Base-by-base conservation (phyloP, 805 yeast species). In the Starmerella gropengiesseri region DNA sequence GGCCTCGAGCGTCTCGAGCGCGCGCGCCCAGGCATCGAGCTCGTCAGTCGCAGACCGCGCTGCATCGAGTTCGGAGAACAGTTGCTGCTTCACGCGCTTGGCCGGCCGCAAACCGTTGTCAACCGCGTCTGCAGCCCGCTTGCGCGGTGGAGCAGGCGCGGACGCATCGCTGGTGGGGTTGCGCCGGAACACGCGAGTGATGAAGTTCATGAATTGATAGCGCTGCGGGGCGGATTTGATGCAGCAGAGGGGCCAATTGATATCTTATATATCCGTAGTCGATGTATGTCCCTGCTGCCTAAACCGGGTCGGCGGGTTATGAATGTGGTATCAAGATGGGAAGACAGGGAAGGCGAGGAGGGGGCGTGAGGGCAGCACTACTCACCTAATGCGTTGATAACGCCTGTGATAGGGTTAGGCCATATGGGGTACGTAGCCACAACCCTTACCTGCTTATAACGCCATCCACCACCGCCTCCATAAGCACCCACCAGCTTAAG, bases 401-500 rank as follows among this genome's bases (percentile, higher is more conserved):
- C 37, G 16, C 27, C n/a, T n/a, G 18, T 21, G 12, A 22, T 34
- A 13, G 3, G 37, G 37, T 21, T 12, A 34, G 37, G 37, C 29
- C 35, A 20, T 34, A 34, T 23, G 37, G 22, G 29, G 37, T 13
- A 4, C 4, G 29, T 28, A 22, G 4, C 17, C 5, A 5, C 21
- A 13, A 20, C 37, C 37, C 37, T 21, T 7, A 20, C 37, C 37
- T n/a, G 20, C 21, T 14, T 14, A 34, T 34, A 23, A 34, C 37
- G 37, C 37, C 29, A 34, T 34, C 13, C 29, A 7, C 26, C 11
- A 7, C 26, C 26, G 11, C 7, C 26, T 11, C 11, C 26, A 7
- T 8, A 23, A 23, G 26, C 26, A 23, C 7, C 11, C 26, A 23
- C n/a, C n/a, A n/a, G n/a, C n/a, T n/a, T n/a, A n/a, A n/a, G 11